Percentiles rank a stretch among this genome's conserved stretches.
Conservation (phyloP, 176 grass and related monocot genomes). For the Bonia amplexicaulis region DNA sequence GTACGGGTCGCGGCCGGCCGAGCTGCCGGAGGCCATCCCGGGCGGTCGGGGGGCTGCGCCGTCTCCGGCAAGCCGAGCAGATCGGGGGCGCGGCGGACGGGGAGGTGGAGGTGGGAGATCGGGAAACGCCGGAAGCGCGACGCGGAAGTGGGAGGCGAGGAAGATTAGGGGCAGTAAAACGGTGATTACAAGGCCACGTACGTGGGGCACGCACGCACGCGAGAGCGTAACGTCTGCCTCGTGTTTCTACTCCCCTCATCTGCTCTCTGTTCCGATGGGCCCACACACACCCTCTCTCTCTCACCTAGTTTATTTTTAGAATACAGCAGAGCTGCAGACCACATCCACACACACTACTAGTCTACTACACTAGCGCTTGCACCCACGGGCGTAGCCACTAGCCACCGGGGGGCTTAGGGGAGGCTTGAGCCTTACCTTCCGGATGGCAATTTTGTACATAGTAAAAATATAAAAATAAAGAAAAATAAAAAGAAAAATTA, state of each 20-base stretch:
- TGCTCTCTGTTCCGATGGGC: too few species aligned
- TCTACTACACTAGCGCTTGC: too few species aligned
- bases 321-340: too few species aligned
- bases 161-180: slow-evolving; percentile 5
- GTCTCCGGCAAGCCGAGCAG: slow-evolving; percentile 32
- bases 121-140: slow-evolving; percentile 14
- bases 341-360: too few species aligned
- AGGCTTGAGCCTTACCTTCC: too few species aligned
- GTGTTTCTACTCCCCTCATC: too few species aligned
- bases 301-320: neutral
- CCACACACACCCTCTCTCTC: too few species aligned
- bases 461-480: too few species aligned
- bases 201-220: neutral
- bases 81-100: slow-evolving; percentile 8
- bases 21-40: slow-evolving; percentile 24
- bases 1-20: slow-evolving; percentile 29
- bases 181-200: neutral
- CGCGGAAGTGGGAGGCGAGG: slow-evolving; percentile 1
- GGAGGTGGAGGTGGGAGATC: slow-evolving; percentile 20
- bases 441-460: too few species aligned
- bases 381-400: too few species aligned
- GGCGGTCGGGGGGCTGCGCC: neutral
- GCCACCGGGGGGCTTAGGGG: too few species aligned
- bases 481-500: too few species aligned
- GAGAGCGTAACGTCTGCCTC: neutral